Evolutionary conservation across 768 basidiomycete species (phyloP).

Genomic region (Jaapia argillacea): DNA sequence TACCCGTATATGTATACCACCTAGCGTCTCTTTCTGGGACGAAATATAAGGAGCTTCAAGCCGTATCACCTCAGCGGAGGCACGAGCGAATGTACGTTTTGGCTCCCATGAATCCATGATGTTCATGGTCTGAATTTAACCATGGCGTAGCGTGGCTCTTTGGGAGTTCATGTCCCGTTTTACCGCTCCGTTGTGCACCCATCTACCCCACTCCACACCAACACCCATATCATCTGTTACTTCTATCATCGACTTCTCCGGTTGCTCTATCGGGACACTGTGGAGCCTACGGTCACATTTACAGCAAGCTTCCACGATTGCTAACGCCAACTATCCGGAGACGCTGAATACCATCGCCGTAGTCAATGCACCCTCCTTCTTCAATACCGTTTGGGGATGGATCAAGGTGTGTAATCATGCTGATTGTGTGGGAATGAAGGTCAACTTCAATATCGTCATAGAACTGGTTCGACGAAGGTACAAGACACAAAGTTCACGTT

Average conservation of each 20-base stretch:
- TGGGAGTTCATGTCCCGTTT: slow-evolving; percentile 63
- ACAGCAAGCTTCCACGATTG: slow-evolving; percentile 64
- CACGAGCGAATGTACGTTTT: slow-evolving; percentile 62
- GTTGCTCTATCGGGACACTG: slow-evolving; percentile 49
- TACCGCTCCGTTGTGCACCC: slow-evolving; percentile 49
- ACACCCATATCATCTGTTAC: slow-evolving; percentile 52
- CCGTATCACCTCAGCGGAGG: slow-evolving; percentile 40
- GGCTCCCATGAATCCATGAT: too few relatives aligned
- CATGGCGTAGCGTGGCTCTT: slow-evolving; percentile 44
- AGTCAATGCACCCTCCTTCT: slow-evolving; percentile 77
- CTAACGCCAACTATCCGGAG: slow-evolving; percentile 78
- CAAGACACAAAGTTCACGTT: slow-evolving; percentile 68
- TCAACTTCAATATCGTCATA: slow-evolving; percentile 12
- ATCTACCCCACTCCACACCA: slow-evolving; percentile 43
- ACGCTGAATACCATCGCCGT: slow-evolving; percentile 57
- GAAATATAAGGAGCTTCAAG: slow-evolving; percentile 50
- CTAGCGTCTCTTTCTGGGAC: slow-evolving; percentile 46
- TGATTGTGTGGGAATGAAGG: slow-evolving; percentile 6
- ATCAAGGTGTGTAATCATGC: slow-evolving; percentile 41
- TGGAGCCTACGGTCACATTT: slow-evolving; percentile 66
- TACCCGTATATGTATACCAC: slow-evolving; percentile 71
- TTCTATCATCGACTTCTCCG: slow-evolving; percentile 65
- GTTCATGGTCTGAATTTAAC: too few relatives aligned
- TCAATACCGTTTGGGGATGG: slow-evolving; percentile 79
- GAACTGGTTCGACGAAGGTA: slow-evolving; percentile 76